Conservation (phyloP, 768 basidiomycete genomes). For the Suillus decipiens region DNA sequence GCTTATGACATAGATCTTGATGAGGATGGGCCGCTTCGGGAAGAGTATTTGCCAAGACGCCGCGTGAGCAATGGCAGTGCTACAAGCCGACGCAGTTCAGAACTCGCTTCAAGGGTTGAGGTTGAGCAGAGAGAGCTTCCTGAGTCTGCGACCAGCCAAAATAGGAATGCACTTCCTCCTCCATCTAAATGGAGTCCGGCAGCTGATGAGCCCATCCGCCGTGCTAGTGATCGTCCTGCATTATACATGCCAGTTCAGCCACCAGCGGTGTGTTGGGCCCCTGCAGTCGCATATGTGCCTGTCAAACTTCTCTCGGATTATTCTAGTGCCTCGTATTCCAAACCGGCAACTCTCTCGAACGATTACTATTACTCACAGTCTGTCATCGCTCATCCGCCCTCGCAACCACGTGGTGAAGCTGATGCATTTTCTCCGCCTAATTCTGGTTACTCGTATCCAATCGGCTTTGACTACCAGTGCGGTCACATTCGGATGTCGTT, state of each 20-base stretch:
- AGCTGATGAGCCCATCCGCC: constrained; percentile 73
- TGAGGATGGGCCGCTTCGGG: constrained; percentile 78
- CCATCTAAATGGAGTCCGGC: constrained; percentile 83
- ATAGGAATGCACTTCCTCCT: constrained; percentile 54
- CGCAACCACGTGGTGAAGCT: constrained; percentile 57
- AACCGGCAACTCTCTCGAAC: constrained; percentile 26
- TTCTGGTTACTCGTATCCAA: constrained; percentile 60
- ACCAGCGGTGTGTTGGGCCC: constrained; percentile 31
- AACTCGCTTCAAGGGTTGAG: background rate
- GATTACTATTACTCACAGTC: constrained; percentile 15
- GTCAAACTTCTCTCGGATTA: constrained; percentile 24
- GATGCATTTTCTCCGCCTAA: constrained; percentile 47
- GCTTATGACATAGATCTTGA: constrained; percentile 77
- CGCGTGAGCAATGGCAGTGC: constrained; percentile 36
- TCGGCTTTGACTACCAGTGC: constrained; percentile 54
- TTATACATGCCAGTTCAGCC: constrained; percentile 70
- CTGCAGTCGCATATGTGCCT: constrained; percentile 19
- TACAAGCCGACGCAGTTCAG: constrained; percentile 5
- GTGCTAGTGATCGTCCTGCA: constrained; percentile 53
- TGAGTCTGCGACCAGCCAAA: constrained; percentile 9
- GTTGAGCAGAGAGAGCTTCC: constrained; percentile 1
- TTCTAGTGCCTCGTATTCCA: constrained; percentile 20
- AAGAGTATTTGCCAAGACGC: constrained; percentile 78
- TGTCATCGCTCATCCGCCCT: constrained; percentile 49
- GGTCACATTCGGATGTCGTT: constrained; percentile 47